Percentiles rank a stretch among this genome's conserved stretches.
Evolutionary conservation across 2,329 filamentous ascomycete genomes (phyloP).

Genomic region (Elsinoe ampelina): DNA sequence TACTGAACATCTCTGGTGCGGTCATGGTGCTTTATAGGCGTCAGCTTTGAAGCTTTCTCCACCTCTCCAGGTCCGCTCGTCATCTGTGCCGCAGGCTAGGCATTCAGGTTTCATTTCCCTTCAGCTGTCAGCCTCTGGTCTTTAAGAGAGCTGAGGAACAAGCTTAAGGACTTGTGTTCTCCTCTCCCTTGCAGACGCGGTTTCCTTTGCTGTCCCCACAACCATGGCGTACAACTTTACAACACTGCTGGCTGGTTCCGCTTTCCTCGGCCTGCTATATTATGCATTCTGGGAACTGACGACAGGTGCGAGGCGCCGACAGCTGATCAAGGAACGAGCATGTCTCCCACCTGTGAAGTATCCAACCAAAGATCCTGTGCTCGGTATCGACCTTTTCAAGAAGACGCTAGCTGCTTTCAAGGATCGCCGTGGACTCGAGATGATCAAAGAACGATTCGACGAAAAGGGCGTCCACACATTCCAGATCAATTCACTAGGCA

Average conservation of each 20-base stretch:
- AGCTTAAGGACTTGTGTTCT: background rate
- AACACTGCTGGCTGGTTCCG: conserved; percentile 10
- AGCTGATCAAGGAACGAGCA: conserved; percentile 34
- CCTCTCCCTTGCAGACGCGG: background rate
- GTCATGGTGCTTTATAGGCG: background rate
- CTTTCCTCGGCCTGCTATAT: conserved; percentile 28
- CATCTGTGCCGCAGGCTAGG: background rate
- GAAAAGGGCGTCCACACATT: conserved; percentile 27
- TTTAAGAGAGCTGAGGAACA: background rate
- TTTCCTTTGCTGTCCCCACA: background rate
- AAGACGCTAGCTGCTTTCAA: conserved; percentile 6
- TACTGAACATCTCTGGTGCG: background rate
- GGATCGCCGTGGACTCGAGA: conserved; percentile 5
- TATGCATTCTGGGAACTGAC: conserved; percentile 27
- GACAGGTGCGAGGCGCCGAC: conserved; percentile 29
- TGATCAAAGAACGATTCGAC: conserved; percentile 7
- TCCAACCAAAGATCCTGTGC: conserved; percentile 45
- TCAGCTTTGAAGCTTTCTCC: background rate
- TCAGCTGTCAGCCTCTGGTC: background rate
- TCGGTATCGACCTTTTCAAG: conserved; percentile 10
- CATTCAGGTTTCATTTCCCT: background rate
- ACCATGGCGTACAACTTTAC: background rate
- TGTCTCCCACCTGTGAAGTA: conserved; percentile 39
- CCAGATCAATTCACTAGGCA: conserved; percentile 29
- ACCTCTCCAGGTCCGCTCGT: background rate